Evolutionary conservation across 2,329 filamentous ascomycete genomes (phyloP).

Genomic region (Paraphoma chrysanthemicola): DNA sequence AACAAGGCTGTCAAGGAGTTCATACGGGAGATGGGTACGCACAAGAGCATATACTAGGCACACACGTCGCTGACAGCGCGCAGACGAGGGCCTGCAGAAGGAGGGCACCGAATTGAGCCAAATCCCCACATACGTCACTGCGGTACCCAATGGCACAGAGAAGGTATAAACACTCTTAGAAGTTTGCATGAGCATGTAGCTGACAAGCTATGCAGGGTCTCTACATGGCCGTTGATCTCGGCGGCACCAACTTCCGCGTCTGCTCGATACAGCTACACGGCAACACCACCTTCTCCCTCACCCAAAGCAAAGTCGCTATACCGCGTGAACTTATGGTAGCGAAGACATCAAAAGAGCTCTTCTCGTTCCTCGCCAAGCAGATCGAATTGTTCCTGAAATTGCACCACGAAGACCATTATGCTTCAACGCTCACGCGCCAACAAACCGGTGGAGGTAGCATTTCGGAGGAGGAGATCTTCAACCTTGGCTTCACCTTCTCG

Average conservation of each 20-base stretch:
- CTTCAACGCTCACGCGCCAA: constrained; percentile 68
- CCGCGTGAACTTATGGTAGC: constrained; percentile 90
- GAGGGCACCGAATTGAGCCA: constrained; percentile 86
- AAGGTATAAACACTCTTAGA: constrained; percentile 79
- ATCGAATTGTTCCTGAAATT: constrained; percentile 86
- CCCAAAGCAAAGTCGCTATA: constrained; percentile 90
- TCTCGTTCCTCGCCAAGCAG: constrained; percentile 90
- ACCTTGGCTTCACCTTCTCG: constrained; percentile 97
- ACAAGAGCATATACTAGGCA: constrained; percentile 6
- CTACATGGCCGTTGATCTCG: constrained; percentile 96
- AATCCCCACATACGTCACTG: constrained; percentile 96
- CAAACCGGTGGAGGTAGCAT: constrained; percentile 64
- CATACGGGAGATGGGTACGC: constrained; percentile 77
- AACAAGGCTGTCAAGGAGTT: constrained; percentile 86
- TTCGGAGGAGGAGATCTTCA: constrained; percentile 80
- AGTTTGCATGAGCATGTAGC: not conserved
- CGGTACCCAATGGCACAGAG: constrained; percentile 95
- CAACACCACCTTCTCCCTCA: constrained; percentile 92
- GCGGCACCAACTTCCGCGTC: constrained; percentile 97
- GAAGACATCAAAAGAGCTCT: constrained; percentile 84
- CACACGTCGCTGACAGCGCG: constrained; percentile 21
- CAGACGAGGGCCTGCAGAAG: constrained; percentile 81
- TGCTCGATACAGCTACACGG: constrained; percentile 94
- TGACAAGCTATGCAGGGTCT: constrained; percentile 69
- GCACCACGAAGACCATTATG: constrained; percentile 90